A percentile compares a stretch with the other conserved stretches of the same genome.
These are phyloP conservation scores for Fusarium nygamai DNA, from an alignment of 2,329 filamentous ascomycete genomes.

Conservation along the genomic window DNA sequence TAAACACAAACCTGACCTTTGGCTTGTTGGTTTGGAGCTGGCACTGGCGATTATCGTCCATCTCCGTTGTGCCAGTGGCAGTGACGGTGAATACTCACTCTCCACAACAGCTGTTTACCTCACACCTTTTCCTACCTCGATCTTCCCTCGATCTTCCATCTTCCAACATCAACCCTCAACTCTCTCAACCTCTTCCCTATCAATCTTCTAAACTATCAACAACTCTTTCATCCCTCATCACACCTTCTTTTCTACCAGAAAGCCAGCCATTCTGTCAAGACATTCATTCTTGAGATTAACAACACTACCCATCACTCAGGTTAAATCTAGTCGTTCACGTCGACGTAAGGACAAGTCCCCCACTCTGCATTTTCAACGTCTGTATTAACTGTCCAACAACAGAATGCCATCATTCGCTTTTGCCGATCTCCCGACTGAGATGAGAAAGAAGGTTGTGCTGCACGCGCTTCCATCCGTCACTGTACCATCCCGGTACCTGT, in stretches of 20 bases:
- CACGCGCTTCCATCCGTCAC: fast-evolving
- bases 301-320: background rate
- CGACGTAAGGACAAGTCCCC: background rate
- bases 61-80: background rate
- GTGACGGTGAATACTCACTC: background rate
- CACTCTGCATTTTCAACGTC: background rate
- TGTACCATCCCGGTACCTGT: background rate
- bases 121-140: background rate
- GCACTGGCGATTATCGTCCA: background rate
- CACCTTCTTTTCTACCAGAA: background rate
- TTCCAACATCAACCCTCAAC: background rate
- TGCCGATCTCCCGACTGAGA: background rate
- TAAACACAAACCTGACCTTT: background rate
- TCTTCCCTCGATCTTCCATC: background rate
- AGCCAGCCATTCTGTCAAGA: background rate
- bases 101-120: background rate
- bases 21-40: background rate
- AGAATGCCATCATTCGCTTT: fast-evolving
- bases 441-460: fast-evolving
- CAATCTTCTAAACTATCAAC: no score
- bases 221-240: background rate
- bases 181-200: background rate
- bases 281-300: fast-evolving
- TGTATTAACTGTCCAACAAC: background rate
- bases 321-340: background rate